Conservation (phyloP, 2,329 filamentous ascomycete genomes). For the Xylaria sp. region DNA sequence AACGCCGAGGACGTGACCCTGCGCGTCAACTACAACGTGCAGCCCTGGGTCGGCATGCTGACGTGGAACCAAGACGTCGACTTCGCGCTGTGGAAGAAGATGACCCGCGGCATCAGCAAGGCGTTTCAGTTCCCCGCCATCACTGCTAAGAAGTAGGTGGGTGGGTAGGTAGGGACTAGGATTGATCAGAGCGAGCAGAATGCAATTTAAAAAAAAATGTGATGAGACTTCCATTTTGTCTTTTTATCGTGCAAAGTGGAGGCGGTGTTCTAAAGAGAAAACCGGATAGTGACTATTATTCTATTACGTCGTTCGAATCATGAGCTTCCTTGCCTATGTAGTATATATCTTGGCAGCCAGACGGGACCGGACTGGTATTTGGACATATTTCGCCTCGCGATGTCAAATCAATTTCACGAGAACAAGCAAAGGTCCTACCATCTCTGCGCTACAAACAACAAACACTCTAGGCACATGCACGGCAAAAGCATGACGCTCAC, state of each 20-base stretch:
- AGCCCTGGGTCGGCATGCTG: conserved; percentile 91
- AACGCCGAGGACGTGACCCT: conserved; percentile 75
- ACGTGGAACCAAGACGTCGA: conserved; percentile 74
- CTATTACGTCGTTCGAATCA: too few relatives aligned
- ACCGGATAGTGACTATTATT: too few relatives aligned
- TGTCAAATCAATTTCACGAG: too few relatives aligned
- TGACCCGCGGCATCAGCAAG: conserved; percentile 69
- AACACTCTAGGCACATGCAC: neutral
- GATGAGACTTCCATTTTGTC: too few relatives aligned
- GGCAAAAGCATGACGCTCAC: neutral
- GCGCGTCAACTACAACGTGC: conserved; percentile 91
- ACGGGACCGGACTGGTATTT: too few relatives aligned
- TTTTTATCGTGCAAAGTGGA: neutral
- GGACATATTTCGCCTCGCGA: too few relatives aligned
- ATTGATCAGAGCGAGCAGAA: too few relatives aligned
- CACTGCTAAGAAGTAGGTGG: conserved; percentile 56
- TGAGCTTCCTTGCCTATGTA: too few relatives aligned
- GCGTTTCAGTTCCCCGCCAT: conserved; percentile 69
- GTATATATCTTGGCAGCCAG: too few relatives aligned
- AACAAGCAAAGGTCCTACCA: too few relatives aligned
- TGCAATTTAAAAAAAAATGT: too few relatives aligned
- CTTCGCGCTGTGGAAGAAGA: conserved; percentile 66
- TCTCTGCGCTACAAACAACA: neutral
- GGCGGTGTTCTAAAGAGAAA: neutral
- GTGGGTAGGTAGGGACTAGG: too few relatives aligned